These are phyloP conservation scores for Phytophthora foliorum DNA, from an alignment of 352 stramenopile genomes.

Conservation along the genomic window DNA sequence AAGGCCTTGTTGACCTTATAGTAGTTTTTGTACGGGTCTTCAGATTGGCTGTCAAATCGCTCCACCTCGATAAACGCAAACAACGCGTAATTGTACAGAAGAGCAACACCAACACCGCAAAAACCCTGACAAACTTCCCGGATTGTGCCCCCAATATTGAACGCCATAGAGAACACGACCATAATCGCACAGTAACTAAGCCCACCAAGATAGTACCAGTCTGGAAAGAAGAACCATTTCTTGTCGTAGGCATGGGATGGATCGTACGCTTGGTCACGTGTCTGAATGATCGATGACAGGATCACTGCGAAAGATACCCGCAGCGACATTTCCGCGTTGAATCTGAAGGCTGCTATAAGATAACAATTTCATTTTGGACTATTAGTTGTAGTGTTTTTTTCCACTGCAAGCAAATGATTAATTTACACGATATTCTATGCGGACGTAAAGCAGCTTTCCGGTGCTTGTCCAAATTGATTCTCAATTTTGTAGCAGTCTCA, in stretches of 20 bases:
- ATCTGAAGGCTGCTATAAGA: conserved; percentile 36
- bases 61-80: conserved; percentile 53
- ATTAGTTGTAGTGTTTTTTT: background rate
- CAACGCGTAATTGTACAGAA: conserved; percentile 74
- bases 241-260: conserved; percentile 40
- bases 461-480: conserved; percentile 27
- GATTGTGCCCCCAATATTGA: conserved; percentile 72
- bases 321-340: conserved; percentile 55
- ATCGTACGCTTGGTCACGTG: conserved; percentile 47
- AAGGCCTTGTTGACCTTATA: conserved; percentile 62
- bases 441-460: conserved; percentile 35
- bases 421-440: conserved; percentile 33
- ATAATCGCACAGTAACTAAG: conserved; percentile 77
- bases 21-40: conserved; percentile 46
- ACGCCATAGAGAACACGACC: conserved; percentile 76
- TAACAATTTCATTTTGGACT: background rate
- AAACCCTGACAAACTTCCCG: conserved; percentile 75
- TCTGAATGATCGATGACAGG: conserved; percentile 71
- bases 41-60: conserved; percentile 37
- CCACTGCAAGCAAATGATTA: background rate
- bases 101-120: conserved; percentile 64
- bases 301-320: conserved; percentile 68
- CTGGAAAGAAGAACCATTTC: conserved; percentile 69
- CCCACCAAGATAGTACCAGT: conserved; percentile 62
- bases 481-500: conserved; percentile 31